phyloP scores from a whole-genome alignment of 148 eudicot species.

The Rhododendron simsii region DNA sequence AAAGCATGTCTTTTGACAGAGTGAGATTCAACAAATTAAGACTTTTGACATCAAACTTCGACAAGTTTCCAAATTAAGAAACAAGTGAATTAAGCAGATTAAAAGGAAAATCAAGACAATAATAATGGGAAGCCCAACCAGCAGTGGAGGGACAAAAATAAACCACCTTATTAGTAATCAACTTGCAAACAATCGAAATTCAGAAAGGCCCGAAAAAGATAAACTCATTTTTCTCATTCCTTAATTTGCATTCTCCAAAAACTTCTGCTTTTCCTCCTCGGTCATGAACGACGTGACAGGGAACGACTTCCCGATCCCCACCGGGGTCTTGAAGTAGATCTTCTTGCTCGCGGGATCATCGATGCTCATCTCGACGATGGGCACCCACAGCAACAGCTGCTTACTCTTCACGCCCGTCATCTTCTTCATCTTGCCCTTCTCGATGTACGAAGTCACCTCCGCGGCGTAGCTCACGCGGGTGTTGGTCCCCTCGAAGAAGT shows the following conservation, averaged over 20 bases:
- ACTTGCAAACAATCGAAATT: not conserved
- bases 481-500: constrained; percentile 52
- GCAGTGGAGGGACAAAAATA: not conserved
- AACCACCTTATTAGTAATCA: not conserved
- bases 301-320: constrained; percentile 70
- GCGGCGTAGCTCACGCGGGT: constrained; percentile 54
- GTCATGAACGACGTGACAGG: constrained; percentile 67
- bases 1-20: not conserved
- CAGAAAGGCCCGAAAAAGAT: not conserved
- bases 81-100: not conserved
- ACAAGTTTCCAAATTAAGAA: not conserved
- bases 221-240: not conserved
- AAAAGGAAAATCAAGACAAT: not conserved
- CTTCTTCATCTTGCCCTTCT: constrained; percentile 66
- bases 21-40: not conserved
- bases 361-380: constrained; percentile 70
- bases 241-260: constrained; percentile 20
- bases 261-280: constrained; percentile 52
- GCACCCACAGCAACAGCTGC: constrained; percentile 71
- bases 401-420: constrained; percentile 85
- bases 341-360: constrained; percentile 32
- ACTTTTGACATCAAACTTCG: not conserved
- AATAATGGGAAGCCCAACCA: not conserved
- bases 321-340: constrained; percentile 58
- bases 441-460: constrained; percentile 73